Percentiles rank a stretch among this genome's conserved stretches.
Evolutionary conservation across 768 basidiomycete species (phyloP).

Genomic region (Lactarius akahatsu): DNA sequence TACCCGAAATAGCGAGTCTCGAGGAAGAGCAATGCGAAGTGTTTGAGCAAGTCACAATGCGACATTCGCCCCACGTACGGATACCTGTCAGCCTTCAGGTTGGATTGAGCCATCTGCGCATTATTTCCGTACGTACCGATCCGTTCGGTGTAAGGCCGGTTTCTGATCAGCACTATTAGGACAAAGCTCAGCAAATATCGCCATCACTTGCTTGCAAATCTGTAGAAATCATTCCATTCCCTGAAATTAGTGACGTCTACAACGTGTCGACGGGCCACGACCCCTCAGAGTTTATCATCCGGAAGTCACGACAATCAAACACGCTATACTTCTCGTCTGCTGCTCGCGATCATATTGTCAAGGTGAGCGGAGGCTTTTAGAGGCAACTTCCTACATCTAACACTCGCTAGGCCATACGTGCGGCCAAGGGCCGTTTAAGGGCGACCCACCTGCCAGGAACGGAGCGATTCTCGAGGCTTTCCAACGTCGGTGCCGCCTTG

Average conservation of each 20-base stretch:
- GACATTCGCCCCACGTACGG: slow-evolving; percentile 60
- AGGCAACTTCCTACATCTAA: neutral
- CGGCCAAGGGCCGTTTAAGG: slow-evolving; percentile 70
- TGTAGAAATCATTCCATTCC: slow-evolving; percentile 75
- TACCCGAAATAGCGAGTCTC: slow-evolving; percentile 47
- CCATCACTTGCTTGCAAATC: slow-evolving; percentile 68
- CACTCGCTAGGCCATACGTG: slow-evolving; percentile 57
- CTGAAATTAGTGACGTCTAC: slow-evolving; percentile 85
- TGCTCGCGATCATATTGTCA: slow-evolving; percentile 68
- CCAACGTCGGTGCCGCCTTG: slow-evolving; percentile 81
- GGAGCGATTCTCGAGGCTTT: slow-evolving; percentile 73
- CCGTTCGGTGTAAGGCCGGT: neutral
- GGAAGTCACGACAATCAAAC: slow-evolving; percentile 65
- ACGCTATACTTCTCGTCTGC: slow-evolving; percentile 77
- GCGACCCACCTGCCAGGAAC: slow-evolving; percentile 50
- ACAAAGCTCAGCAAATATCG: slow-evolving; percentile 70
- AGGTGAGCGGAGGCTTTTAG: slow-evolving; percentile 44
- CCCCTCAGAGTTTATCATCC: slow-evolving; percentile 76
- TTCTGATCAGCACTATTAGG: slow-evolving; percentile 39
- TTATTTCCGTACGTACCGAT: slow-evolving; percentile 62
- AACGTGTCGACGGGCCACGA: slow-evolving; percentile 77
- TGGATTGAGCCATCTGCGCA: slow-evolving; percentile 66
- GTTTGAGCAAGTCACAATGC: slow-evolving; percentile 67
- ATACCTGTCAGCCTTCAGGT: slow-evolving; percentile 71
- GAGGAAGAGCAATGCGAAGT: slow-evolving; percentile 56